Conservation (phyloP, 1,139 yeast species). For the Magnusiomyces suaveolens region DNA sequence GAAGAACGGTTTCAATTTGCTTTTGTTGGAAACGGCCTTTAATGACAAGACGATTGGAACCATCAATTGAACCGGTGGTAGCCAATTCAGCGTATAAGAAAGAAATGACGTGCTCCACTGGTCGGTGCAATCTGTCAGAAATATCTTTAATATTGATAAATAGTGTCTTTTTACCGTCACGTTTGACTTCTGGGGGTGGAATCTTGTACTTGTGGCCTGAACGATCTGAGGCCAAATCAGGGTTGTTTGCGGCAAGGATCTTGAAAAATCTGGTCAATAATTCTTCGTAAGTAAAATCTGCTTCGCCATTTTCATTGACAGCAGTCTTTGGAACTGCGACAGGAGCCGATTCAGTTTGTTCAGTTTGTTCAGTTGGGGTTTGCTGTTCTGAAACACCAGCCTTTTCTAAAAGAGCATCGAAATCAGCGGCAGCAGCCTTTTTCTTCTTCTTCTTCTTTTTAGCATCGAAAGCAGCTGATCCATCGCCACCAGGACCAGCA, state of each 20-base stretch:
- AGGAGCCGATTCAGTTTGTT: slow-evolving; percentile 12
- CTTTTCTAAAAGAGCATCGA: slow-evolving; percentile 80
- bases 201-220: slow-evolving; percentile 88
- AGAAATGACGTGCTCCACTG: slow-evolving; percentile 94
- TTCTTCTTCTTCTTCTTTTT: slow-evolving; percentile 79
- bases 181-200: slow-evolving; percentile 93
- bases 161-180: slow-evolving; percentile 97
- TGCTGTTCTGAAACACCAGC: slow-evolving; percentile 66
- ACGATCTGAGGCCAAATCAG: slow-evolving; percentile 96
- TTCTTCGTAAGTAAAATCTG: slow-evolving; percentile 67
- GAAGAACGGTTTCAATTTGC: slow-evolving; percentile 90
- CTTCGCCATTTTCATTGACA: slow-evolving; percentile 32
- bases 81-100: slow-evolving; percentile 97
- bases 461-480: slow-evolving; percentile 40
- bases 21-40: slow-evolving; percentile 98
- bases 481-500: slow-evolving; percentile 18
- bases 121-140: slow-evolving; percentile 87
- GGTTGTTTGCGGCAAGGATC: slow-evolving; percentile 84
- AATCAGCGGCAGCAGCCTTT: slow-evolving; percentile 48
- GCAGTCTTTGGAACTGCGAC: slow-evolving; percentile 17
- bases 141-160: slow-evolving; percentile 95
- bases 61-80: slow-evolving; percentile 98
- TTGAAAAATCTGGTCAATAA: slow-evolving; percentile 76
- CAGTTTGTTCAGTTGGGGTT: slow-evolving; percentile 30
- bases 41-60: slow-evolving; percentile 89